A percentile compares a stretch with the other conserved stretches of the same genome.
Evolutionary conservation across 768 basidiomycete genomes (phyloP).

Genomic region (Mycena capillaripes): DNA sequence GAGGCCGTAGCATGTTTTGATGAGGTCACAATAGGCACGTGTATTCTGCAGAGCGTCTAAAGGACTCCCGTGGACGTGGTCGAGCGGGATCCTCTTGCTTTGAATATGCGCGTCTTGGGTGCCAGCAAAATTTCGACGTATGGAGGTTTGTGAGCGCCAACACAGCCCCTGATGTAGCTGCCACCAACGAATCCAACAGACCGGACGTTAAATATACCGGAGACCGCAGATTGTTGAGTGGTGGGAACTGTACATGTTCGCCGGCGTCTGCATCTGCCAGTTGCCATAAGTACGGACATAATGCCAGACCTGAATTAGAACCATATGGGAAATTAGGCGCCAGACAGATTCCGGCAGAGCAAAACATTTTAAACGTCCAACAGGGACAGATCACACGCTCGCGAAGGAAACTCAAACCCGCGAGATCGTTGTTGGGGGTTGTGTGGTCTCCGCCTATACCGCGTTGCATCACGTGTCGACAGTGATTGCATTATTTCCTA

Average conservation of each 20-base stretch:
- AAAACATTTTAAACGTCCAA: no score
- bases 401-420: not conserved
- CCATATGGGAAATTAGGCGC: no score
- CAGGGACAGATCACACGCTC: no score
- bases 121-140: not conserved
- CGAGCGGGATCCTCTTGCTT: not conserved
- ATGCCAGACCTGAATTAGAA: no score
- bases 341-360: no score
- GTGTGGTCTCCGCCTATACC: not conserved
- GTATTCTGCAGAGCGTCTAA: constrained; percentile 19
- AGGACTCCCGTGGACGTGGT: not conserved
- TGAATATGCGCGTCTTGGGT: not conserved
- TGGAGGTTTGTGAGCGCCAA: constrained; percentile 10
- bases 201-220: not conserved
- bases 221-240: not conserved
- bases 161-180: constrained; percentile 1
- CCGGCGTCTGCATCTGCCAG: not conserved
- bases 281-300: not conserved
- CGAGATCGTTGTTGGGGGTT: not conserved
- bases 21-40: constrained; percentile 32
- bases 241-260: no score
- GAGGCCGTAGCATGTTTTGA: constrained; percentile 37
- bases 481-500: not conserved
- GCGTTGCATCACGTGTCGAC: constrained; percentile 2
- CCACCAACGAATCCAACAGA: not conserved